Percentiles rank a stretch among this genome's conserved stretches.
Evolutionary conservation across 169 alveolate species (phyloP).

Genomic region (Fabrea salina): DNA sequence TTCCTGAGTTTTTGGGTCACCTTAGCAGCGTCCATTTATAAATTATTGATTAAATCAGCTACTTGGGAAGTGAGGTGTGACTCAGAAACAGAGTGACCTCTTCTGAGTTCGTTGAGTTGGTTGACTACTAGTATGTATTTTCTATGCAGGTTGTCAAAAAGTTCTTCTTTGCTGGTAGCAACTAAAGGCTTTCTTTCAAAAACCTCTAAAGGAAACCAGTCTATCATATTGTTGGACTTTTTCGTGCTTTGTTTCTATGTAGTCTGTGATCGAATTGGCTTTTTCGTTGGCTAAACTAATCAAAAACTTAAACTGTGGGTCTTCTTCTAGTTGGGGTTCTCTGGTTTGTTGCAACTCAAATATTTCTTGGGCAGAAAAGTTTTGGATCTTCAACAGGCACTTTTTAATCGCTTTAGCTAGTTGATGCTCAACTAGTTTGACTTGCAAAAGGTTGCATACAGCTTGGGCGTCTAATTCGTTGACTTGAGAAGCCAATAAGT

Average conservation of each 20-base stretch:
- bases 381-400: background rate
- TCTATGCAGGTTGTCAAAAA: constrained; percentile 1
- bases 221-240: background rate
- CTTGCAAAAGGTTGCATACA: background rate
- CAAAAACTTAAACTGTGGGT: background rate
- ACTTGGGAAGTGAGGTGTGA: constrained; percentile 13
- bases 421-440: constrained; percentile 23
- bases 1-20: background rate
- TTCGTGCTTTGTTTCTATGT: background rate
- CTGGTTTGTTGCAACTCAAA: background rate
- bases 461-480: background rate
- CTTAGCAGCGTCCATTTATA: constrained; percentile 15
- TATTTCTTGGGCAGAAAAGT: background rate
- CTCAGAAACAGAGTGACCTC: background rate
- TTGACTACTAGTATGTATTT: constrained; percentile 1
- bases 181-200: background rate
- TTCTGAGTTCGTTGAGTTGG: constrained; percentile 11
- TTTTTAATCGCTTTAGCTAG: constrained; percentile 1
- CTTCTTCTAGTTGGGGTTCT: background rate
- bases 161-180: background rate
- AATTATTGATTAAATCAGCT: background rate
- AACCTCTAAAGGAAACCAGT: background rate
- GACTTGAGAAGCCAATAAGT: too few relatives aligned
- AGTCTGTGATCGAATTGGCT: background rate
- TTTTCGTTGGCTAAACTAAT: background rate